Evolutionary conservation across 176 grass and related monocot species (phyloP), one percentile per base, ranked within the genome.

Genomic region (Luzula sylvatica): DNA sequence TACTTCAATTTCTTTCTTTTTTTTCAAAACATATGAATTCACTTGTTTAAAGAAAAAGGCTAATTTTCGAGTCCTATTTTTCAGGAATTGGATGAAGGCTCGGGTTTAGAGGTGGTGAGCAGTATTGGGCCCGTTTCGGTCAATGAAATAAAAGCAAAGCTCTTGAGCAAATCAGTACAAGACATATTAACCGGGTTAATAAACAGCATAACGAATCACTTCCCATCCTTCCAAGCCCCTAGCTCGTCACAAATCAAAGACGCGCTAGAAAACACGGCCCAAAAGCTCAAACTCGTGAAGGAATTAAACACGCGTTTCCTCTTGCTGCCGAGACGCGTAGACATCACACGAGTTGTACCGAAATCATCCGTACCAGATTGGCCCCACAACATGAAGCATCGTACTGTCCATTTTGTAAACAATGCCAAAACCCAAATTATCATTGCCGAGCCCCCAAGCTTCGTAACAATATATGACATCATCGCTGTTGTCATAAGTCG

Each of bases 401-500:
- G 80, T 58, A 85, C 67, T 46, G 73, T 88, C 76, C 76, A 60
- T 71, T 88, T 88, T 21, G 23, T 78, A 3, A 65, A 78, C 66
- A 88, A 82, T 75, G 66, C 83, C 29, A 82, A 46, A n/a, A 75
- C 77, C 49, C 38, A 63, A 58, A 78, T 88, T 65, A 66, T 95
- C 68, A 68, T 95, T 27, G 83, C 89, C 58, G 89, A 86, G 26
- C 83, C 83, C 35, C 89, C 89, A 59, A 79, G 43, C 53, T 95
- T 88, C 78, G 58, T 95, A 54, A 85, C 83, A 63, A 44, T 95
- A 72, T 77, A 95, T 64, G 83, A 95, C 66, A 69, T 75, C 50
- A 62, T 95, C 23, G 76, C 80, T n/a, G 72, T 75, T 73, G 67
- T 74, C 61, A 62, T 82, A 32, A 95, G 89, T 49, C 83, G 78